Conservation (phyloP, 2,329 filamentous ascomycete genomes). For the Nemania sp. region DNA sequence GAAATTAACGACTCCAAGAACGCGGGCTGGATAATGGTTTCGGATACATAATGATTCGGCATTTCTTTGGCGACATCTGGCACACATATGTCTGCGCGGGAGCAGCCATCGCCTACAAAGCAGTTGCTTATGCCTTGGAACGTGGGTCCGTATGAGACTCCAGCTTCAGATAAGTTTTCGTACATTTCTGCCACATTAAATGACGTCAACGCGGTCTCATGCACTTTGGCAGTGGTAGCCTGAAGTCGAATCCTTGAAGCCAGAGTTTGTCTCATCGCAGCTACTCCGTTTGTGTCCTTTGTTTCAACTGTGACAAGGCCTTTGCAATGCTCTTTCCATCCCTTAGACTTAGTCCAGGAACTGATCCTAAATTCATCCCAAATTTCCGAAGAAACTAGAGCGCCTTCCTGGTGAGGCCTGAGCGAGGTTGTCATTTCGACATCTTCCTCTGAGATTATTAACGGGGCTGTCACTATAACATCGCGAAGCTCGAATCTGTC, state of each 20-base stretch:
- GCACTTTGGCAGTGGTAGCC: conserved; percentile 37
- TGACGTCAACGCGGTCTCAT: conserved; percentile 33
- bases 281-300: conserved; percentile 46
- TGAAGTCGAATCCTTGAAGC: conserved; percentile 38
- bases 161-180: conserved; percentile 47
- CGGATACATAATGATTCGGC: conserved; percentile 42
- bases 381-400: conserved; percentile 45
- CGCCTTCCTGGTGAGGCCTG: conserved; percentile 47
- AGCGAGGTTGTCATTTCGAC: conserved; percentile 55
- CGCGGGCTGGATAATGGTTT: conserved; percentile 43
- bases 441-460: conserved; percentile 53
- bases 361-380: conserved; percentile 62
- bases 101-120: conserved; percentile 43
- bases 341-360: conserved; percentile 53
- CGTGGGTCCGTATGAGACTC: conserved; percentile 53
- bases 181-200: conserved; percentile 48
- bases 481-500: conserved; percentile 52
- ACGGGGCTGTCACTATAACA: conserved; percentile 49
- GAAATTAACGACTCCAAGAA: conserved; percentile 47
- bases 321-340: conserved; percentile 62
- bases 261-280: conserved; percentile 40
- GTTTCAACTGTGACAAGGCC: conserved; percentile 51
- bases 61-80: conserved; percentile 45
- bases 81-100: conserved; percentile 41
- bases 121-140: conserved; percentile 57